phyloP scores from a whole-genome alignment of 129 eudicot genomes.

The Tanacetum coccineum region DNA sequence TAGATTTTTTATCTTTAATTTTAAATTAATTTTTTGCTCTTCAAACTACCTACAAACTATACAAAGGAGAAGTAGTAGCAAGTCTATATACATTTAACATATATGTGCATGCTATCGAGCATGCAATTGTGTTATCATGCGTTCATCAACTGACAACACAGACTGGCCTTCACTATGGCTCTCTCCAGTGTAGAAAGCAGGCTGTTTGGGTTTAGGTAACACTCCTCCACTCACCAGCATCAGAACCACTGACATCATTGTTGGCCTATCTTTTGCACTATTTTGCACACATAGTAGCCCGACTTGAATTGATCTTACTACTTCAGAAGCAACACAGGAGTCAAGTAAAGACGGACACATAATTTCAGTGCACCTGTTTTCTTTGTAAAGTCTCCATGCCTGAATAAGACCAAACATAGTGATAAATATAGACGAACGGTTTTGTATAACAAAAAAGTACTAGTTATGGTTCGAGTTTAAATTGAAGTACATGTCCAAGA shows the following conservation, averaged over 20 bases:
- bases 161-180: neutral
- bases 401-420: neutral
- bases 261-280: slow-evolving; percentile 32
- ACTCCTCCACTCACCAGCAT: slow-evolving; percentile 26
- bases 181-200: slow-evolving; percentile 26
- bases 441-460: neutral
- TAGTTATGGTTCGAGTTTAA: no score
- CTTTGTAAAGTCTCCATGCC: neutral
- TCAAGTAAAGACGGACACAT: neutral
- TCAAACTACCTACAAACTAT: no score
- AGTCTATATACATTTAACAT: no score
- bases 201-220: slow-evolving; percentile 29
- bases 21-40: no score
- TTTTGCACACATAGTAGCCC: slow-evolving; percentile 35
- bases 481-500: neutral
- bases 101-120: neutral
- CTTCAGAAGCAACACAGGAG: neutral
- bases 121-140: neutral
- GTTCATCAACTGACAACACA: neutral
- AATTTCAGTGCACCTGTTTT: neutral
- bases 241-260: slow-evolving; percentile 24
- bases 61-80: no score
- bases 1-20: no score
- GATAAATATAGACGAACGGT: neutral
- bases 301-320: slow-evolving; percentile 23